Evolutionary conservation across 352 stramenopile species (phyloP), one percentile per base, ranked within the genome.

Genomic region (Pythium phragmitis): DNA sequence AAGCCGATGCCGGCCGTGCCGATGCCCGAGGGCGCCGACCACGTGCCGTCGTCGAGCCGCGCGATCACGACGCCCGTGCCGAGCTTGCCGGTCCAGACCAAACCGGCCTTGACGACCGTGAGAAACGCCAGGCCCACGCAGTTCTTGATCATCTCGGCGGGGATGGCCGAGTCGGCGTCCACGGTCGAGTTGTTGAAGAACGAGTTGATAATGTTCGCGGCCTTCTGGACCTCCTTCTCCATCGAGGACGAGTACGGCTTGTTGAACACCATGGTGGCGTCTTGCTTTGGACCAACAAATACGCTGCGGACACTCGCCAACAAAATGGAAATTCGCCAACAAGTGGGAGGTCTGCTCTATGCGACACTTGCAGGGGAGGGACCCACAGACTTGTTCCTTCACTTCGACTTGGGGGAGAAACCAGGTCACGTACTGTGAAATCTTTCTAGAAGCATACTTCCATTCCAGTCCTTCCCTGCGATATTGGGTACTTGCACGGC

Each of bases 211-310:
- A 96, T 96, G 60, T 80, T 88, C 39, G 85, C 75, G 30, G 83
- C 85, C 67, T 96, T 96, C 51, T 73, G 63, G 52, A 94, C 65
- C 73, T 96, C 87, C 74, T 94, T 94, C 64, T 92, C 85, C 87
- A 96, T 96, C 14, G 76, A 88, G 37, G 87, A 94, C 73, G 84
- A 77, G 65, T 92, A 94, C 43, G 87, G 87, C 73, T 88, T 83
- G 76, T 96, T 89, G 49, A 96, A 74, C 67, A 81, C 79, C 86
- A 95, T 95, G 58, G 42, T 45, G 47, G 6, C 23, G 45, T 21
- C 16, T 2, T 46, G 39, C 39, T 21, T 21, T 19, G 5, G 13
- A 14, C 39, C 13, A 46, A 46, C 34, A 39, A 39, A 39, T 39
- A 6, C 7, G 34, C 4, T 39, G 34, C 21, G 21, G 21, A 21